Evolutionary conservation across 192 early-diverging fungal genomes (phyloP).

Genomic region (Podila epigama): DNA sequence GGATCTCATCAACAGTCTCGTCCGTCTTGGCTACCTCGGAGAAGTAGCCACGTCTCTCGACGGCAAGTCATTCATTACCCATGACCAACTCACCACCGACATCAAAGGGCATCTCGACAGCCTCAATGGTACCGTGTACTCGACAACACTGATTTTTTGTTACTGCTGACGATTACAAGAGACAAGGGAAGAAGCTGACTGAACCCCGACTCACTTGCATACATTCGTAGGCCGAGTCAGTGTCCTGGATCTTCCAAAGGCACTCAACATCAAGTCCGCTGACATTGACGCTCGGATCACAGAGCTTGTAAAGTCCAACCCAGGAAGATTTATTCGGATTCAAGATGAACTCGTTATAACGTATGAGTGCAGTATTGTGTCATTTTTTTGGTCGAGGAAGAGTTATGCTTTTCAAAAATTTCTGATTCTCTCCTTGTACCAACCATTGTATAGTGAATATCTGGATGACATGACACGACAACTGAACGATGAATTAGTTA

Average conservation of each 20-base stretch:
- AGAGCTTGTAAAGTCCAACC: slow-evolving; percentile 10
- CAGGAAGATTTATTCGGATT: slow-evolving; percentile 9
- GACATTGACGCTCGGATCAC: slow-evolving; percentile 27
- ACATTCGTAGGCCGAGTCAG: slow-evolving; percentile 19
- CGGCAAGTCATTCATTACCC: slow-evolving; percentile 42
- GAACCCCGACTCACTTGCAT: background rate
- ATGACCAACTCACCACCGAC: slow-evolving; percentile 30
- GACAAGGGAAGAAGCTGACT: background rate
- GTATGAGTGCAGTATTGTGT: background rate
- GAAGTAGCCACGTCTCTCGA: slow-evolving; percentile 25
- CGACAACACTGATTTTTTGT: too few relatives aligned
- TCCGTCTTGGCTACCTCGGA: slow-evolving; percentile 26
- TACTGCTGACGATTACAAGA: too few relatives aligned
- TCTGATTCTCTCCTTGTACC: background rate
- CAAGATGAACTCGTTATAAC: slow-evolving; percentile 35
- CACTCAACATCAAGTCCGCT: slow-evolving; percentile 18
- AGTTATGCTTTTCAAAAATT: background rate
- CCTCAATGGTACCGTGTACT: slow-evolving; percentile 12
- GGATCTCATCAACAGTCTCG: slow-evolving; percentile 25
- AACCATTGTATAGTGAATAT: slow-evolving; percentile 10
- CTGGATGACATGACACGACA: slow-evolving; percentile 9
- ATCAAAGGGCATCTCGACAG: slow-evolving; percentile 13
- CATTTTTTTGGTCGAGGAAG: background rate
- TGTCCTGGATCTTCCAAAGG: slow-evolving; percentile 25
- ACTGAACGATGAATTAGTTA: slow-evolving; percentile 13